Evolutionary conservation across 2,329 filamentous ascomycete species (phyloP).

Genomic region (Emergomyces orientalis): DNA sequence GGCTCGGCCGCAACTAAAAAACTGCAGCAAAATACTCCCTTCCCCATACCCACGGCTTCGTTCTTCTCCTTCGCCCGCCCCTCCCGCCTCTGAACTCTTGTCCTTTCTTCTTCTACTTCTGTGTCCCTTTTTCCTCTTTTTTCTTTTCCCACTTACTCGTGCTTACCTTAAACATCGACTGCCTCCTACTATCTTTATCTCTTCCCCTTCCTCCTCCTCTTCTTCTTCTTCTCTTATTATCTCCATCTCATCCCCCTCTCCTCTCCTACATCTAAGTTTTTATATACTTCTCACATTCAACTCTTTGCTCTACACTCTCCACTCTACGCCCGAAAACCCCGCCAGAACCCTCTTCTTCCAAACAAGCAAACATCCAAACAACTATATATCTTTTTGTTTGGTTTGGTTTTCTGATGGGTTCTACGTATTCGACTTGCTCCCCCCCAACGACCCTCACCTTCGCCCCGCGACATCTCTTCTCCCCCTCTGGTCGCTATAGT

Average conservation of each 20-base stretch:
- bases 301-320: neutral
- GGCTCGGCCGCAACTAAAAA: no score
- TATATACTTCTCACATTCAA: constrained; percentile 1
- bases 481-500: constrained; percentile 36
- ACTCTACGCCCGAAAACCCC: neutral
- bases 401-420: constrained; percentile 27
- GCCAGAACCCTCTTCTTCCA: neutral
- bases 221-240: constrained; percentile 14
- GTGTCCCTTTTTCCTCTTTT: neutral
- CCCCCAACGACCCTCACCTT: constrained; percentile 38
- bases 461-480: constrained; percentile 43
- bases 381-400: neutral
- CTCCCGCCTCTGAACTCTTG: neutral
- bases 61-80: no score
- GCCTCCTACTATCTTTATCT: constrained; percentile 30
- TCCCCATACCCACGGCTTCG: no score
- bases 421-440: constrained; percentile 25
- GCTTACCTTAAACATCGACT: constrained; percentile 50
- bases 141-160: constrained; percentile 10
- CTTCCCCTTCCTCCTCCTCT: constrained; percentile 33
- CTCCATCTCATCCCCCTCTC: constrained; percentile 37
- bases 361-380: neutral
- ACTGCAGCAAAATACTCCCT: no score
- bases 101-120: neutral
- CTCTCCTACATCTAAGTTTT: constrained; percentile 27